Evolutionary conservation across 352 stramenopile species (phyloP).

Genomic region (Pythium apleroticum): DNA sequence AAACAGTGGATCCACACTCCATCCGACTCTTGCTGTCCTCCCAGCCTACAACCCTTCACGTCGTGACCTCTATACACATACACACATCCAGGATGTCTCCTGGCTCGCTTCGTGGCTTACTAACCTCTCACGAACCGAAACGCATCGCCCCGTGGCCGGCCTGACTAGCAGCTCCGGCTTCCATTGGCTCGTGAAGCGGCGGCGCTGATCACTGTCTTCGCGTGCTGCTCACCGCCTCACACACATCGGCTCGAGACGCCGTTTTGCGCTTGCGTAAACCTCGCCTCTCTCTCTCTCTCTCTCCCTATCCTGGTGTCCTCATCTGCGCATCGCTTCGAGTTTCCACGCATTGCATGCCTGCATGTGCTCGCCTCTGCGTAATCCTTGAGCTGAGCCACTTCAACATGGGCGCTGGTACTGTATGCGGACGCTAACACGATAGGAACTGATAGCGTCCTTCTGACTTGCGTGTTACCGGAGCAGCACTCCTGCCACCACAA

Average conservation of each 20-base stretch:
- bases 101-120: too few relatives aligned
- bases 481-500: too few relatives aligned
- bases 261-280: too few relatives aligned
- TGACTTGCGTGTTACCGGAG: too few relatives aligned
- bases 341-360: neutral
- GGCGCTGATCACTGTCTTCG: neutral
- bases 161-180: neutral
- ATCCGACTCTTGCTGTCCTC: neutral
- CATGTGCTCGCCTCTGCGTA: neutral
- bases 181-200: neutral
- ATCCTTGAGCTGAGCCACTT: neutral
- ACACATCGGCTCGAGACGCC: too few relatives aligned
- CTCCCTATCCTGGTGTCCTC: neutral
- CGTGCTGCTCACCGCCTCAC: too few relatives aligned
- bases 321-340: conserved; percentile 1
- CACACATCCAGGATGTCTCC: too few relatives aligned
- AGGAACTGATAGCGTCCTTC: neutral
- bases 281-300: neutral
- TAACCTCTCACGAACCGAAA: neutral
- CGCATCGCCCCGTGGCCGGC: neutral
- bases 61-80: neutral
- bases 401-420: neutral
- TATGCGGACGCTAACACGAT: neutral
- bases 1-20: neutral
- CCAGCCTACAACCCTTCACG: neutral